Percentiles rank a stretch among this genome's conserved stretches.
These are phyloP conservation scores for Mucor mucedo DNA, from an alignment of 371 early-diverging fungal genomes.

Conservation along the genomic window DNA sequence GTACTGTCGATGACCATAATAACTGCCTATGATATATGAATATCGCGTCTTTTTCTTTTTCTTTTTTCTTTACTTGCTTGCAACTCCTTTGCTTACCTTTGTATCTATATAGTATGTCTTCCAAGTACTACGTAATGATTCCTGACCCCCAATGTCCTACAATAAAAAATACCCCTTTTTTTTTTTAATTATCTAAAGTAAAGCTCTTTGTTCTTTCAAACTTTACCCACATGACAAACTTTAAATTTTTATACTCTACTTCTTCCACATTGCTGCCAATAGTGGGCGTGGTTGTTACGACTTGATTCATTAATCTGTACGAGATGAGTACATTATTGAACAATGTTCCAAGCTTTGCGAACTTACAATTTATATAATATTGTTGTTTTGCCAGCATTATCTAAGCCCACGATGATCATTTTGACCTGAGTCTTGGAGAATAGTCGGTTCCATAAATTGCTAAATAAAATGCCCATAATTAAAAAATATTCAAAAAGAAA, in stretches of 20 bases:
- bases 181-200: neutral
- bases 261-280: constrained; percentile 80
- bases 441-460: constrained; percentile 46
- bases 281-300: constrained; percentile 76
- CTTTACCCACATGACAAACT: constrained; percentile 77
- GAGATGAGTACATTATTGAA: neutral
- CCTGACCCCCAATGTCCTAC: constrained; percentile 80
- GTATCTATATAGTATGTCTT: constrained; percentile 76
- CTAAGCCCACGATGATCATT: constrained; percentile 91
- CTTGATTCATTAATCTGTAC: constrained; percentile 68
- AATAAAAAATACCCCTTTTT: neutral
- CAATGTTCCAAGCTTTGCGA: neutral
- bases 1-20: constrained; percentile 82
- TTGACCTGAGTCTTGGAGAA: constrained; percentile 82
- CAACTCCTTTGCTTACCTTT: constrained; percentile 33
- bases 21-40: constrained; percentile 53
- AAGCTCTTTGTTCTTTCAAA: neutral
- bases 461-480: constrained; percentile 51
- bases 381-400: constrained; percentile 95
- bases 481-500: neutral
- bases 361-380: constrained; percentile 69
- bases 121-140: constrained; percentile 73
- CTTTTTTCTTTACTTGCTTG: neutral
- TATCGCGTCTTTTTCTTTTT: neutral
- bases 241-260: constrained; percentile 73